Percentiles rank a stretch among this genome's conserved stretches.
Evolutionary conservation across 1,284 basidiomycete genomes (phyloP).

Genomic region (Meira miltonrushii): DNA sequence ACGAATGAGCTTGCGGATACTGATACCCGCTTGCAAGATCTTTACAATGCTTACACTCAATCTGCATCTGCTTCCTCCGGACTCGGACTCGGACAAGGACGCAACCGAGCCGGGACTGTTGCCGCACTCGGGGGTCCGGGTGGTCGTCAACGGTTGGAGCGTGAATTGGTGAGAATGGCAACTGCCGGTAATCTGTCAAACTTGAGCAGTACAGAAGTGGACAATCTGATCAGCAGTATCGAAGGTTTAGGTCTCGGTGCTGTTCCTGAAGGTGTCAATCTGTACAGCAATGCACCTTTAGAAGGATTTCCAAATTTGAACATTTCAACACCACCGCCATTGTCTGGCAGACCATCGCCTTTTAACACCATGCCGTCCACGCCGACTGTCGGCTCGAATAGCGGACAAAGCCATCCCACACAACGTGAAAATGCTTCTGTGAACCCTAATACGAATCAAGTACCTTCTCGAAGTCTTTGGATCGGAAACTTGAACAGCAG

Average conservation of each 20-base stretch:
- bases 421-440: neutral
- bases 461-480: conserved; percentile 88
- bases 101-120: conserved; percentile 40
- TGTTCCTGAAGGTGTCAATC: neutral
- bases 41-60: conserved; percentile 11
- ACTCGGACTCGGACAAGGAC: conserved; percentile 9
- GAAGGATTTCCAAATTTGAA: conserved; percentile 12
- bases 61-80: conserved; percentile 11
- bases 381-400: neutral
- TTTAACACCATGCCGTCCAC: conserved; percentile 1
- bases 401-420: too few relatives aligned
- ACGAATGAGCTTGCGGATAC: neutral
- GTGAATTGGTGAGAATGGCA: conserved; percentile 28
- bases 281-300: conserved; percentile 8
- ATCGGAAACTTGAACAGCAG: conserved; percentile 92
- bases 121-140: conserved; percentile 43
- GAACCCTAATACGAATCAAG: neutral
- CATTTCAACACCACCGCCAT: conserved; percentile 8
- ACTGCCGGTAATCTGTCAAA: neutral
- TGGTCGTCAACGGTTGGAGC: conserved; percentile 36
- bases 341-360: neutral
- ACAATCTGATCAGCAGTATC: conserved; percentile 1
- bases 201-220: neutral
- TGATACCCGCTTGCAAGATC: conserved; percentile 4
- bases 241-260: neutral